Evolutionary conservation across 108 stramenopile genomes (phyloP), one percentile per base, ranked within the genome.

Genomic region (Cyclostephanos invisitatus): DNA sequence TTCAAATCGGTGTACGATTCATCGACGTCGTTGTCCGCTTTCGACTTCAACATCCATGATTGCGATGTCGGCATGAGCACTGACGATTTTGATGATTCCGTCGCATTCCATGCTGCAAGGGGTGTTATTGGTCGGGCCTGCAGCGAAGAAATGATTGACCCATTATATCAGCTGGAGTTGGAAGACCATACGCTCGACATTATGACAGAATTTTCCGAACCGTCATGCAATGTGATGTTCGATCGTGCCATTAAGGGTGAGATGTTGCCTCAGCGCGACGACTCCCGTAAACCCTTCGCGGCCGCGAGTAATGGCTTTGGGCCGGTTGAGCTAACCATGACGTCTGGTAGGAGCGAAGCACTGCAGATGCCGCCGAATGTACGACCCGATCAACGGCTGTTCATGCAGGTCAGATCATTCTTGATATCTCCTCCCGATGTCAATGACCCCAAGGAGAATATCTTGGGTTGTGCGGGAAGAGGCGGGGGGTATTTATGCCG

Each of bases 161-260:
- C 58, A 17, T 17, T 59, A 29, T 32, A 17, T 37, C 58, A 59
- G 11, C 29, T 59, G 29, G 58, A 59, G 29, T 14, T 32, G 27
- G 58, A 59, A 7, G 58, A 59, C 58, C 0, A 54, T 54, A 54
- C 11, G 24, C 58, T 59, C 28, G 58, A 59, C 29, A 59, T 37
- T 29, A 59, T 54, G 18, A 8, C 3, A 27, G 38, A 47, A 1
- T 42, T 62, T 54, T 24, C 25, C 25, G 53, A 54, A 25, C 53
- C 53, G 12, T 54, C 53, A 12, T 54, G 53, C 25, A 54, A 54
- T 11, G 53, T 54, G 22, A 54, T 54, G 53, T 54, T 54, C 25
- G 53, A 54, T 54, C 14, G 14, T 3, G 44, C 44, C 44, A 54
- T 27, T 12, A 54, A 54, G 53, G 53, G 25, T 12, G 53, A 8